Evolutionary conservation across 1,284 basidiomycete genomes (phyloP), one percentile per base, ranked within the genome.

Genomic region (Wallemia ichthyophaga): DNA sequence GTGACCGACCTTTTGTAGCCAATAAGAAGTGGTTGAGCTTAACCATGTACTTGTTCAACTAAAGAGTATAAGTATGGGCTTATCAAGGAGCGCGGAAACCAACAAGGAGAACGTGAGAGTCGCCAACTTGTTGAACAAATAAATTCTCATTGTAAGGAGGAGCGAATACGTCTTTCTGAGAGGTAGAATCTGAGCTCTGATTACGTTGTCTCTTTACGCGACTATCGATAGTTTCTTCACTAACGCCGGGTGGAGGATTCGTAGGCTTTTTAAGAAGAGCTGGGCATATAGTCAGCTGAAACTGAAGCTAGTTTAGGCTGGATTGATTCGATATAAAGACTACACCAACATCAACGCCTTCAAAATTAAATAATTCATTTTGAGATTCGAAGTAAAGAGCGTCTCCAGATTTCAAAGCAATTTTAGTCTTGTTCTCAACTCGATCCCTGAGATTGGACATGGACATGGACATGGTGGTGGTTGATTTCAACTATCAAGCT

Each of bases 11-110:
- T 56, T 56, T 56, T 9, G 55, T 56, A 25, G 55, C 55, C 9
- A 56, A 24, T 19, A 56, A 13, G 55, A 56, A 56, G 25, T 56
- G 55, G 55, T 56, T 56, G 9, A 25, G 55, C 2, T 7, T 27
- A 3, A 56, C 55, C 55, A 56, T 56, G 55, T 56, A 56, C 55
- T 56, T 56, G 23, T 56, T 56, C 5, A 56, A 25, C 55, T 56
- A 27, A 11, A 5, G 15, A 25, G n/a, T 11, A 2, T 56, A 9
- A 25, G 24, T 24, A 7, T 25, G 15, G 9, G 25, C 23, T 9
- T 2, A 25, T 24, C 2, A 9, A 56, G 25, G 25, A 7, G 5
- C 7, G 25, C 5, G n/a, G 24, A 2, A 24, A 56, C 55, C 2
- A 11, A 56, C 55, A 3, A 56, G n/a, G 19, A 56, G 15, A 9